These are phyloP conservation scores for Ascomycota sp. DNA, from an alignment of 2,329 filamentous ascomycete species.

Conservation along the genomic window DNA sequence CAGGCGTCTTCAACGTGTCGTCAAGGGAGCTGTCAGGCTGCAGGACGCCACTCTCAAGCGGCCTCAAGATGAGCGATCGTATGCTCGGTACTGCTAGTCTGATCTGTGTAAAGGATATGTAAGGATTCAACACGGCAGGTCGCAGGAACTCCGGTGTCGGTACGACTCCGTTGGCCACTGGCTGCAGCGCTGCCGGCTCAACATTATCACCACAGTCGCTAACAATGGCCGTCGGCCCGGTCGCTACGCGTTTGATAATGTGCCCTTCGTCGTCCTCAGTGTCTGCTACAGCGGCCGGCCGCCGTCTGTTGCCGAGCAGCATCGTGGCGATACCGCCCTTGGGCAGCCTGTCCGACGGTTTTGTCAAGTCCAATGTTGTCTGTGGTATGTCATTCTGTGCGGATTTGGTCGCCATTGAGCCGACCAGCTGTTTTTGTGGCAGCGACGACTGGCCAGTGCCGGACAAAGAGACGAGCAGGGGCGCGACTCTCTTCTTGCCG, in stretches of 20 bases:
- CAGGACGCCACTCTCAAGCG: constrained; percentile 48
- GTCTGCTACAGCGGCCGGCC: constrained; percentile 45
- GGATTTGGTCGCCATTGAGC: constrained; percentile 43
- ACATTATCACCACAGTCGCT: constrained; percentile 59
- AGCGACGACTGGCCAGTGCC: constrained; percentile 73
- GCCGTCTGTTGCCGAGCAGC: constrained; percentile 83
- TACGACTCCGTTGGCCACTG: constrained; percentile 37
- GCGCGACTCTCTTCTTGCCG: constrained; percentile 87
- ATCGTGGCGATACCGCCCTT: constrained; percentile 73
- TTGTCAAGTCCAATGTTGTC: constrained; percentile 72
- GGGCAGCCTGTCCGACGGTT: constrained; percentile 81
- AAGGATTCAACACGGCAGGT: constrained; percentile 69
- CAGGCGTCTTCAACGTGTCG: constrained; percentile 40
- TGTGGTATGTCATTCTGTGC: constrained; percentile 54
- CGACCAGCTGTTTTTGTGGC: constrained; percentile 73
- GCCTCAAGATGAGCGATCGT: constrained; percentile 61
- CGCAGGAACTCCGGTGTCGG: constrained; percentile 68
- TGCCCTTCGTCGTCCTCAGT: constrained; percentile 54
- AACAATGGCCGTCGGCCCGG: constrained; percentile 55
- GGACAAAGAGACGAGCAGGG: constrained; percentile 76
- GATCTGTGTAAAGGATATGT: constrained; percentile 62
- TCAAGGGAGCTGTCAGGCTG: constrained; percentile 31
- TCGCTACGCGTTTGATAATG: constrained; percentile 28
- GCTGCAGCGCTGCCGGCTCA: constrained; percentile 48
- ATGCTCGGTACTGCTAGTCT: constrained; percentile 77